Percentiles rank a stretch among this genome's conserved stretches.
Evolutionary conservation across 345 rosid species (phyloP).

Genomic region (Abelmoschus esculentus): DNA sequence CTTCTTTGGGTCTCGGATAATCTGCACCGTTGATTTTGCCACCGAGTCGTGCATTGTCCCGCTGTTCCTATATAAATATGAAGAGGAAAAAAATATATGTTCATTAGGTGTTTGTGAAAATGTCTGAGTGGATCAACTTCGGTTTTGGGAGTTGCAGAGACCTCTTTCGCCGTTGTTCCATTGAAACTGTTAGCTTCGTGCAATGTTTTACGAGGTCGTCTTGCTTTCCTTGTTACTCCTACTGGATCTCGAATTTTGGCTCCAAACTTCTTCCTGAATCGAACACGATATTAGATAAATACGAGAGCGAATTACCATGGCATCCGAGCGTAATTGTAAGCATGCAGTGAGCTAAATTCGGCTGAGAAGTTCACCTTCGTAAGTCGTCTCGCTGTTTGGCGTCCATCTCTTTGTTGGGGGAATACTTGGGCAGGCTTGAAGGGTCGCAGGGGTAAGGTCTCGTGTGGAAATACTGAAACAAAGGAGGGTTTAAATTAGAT

Average conservation of each 20-base stretch:
- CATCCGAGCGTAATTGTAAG: not conserved
- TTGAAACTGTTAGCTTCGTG: conserved; percentile 26
- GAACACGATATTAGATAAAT: too few species aligned
- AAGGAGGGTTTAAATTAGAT: not conserved
- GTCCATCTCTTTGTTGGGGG: conserved; percentile 76
- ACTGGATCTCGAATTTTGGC: conserved; percentile 30
- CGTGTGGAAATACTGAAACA: conserved; percentile 13
- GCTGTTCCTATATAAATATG: conserved; percentile 29
- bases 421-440: conserved; percentile 61
- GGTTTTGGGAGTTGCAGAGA: conserved; percentile 4
- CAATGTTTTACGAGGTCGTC: conserved; percentile 30
- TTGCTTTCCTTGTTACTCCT: conserved; percentile 36
- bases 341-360: not conserved
- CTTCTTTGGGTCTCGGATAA: conserved; percentile 14
- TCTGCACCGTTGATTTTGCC: conserved; percentile 10
- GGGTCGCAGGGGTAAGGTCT: conserved; percentile 62
- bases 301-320: too few species aligned
- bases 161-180: conserved; percentile 32
- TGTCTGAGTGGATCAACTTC: not conserved
- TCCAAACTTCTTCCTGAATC: conserved; percentile 45
- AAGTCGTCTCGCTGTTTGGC: conserved; percentile 56
- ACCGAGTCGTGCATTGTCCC: conserved; percentile 18
- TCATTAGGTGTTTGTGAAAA: not conserved
- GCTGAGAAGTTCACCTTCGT: conserved; percentile 33
- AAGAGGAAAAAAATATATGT: not conserved